Percentiles rank a stretch among this genome's conserved stretches.
Evolutionary conservation across 2,329 filamentous ascomycete species (phyloP).

Genomic region (Talaromyces verruculosus): DNA sequence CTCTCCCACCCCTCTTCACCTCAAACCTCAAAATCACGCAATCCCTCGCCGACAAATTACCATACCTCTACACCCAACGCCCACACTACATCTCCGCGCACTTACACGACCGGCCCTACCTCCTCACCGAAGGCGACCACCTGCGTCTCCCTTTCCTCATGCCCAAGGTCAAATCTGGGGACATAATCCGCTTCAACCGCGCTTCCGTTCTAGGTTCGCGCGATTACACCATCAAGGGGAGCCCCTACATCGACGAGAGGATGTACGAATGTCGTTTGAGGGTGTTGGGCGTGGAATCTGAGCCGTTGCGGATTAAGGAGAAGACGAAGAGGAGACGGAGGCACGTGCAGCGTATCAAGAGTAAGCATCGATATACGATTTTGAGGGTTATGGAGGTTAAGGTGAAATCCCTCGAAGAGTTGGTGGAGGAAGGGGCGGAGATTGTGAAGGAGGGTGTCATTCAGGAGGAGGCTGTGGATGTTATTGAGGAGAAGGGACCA

Average conservation of each 20-base stretch:
- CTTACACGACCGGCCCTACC: slow-evolving; percentile 51
- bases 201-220: slow-evolving; percentile 79
- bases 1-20: slow-evolving; percentile 40
- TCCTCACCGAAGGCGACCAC: slow-evolving; percentile 63
- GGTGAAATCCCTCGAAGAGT: slow-evolving; percentile 59
- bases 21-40: slow-evolving; percentile 43
- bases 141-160: slow-evolving; percentile 78
- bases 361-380: slow-evolving; percentile 88
- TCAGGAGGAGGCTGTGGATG: slow-evolving; percentile 6
- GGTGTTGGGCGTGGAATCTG: slow-evolving; percentile 79
- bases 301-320: slow-evolving; percentile 73
- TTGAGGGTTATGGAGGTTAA: slow-evolving; percentile 79
- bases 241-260: slow-evolving; percentile 77
- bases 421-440: slow-evolving; percentile 46
- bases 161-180: slow-evolving; percentile 73
- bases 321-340: slow-evolving; percentile 76
- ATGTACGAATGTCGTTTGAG: slow-evolving; percentile 82
- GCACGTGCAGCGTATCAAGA: slow-evolving; percentile 71
- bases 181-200: slow-evolving; percentile 83
- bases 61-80: slow-evolving; percentile 45
- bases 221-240: slow-evolving; percentile 84
- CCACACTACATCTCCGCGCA: slow-evolving; percentile 52
- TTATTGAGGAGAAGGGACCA: slow-evolving; percentile 18
- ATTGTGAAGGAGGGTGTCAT: slow-evolving; percentile 32
- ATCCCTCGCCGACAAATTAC: slow-evolving; percentile 45